Evolutionary conservation across 148 eudicot genomes (phyloP).

Genomic region (Camellia granthamiana): DNA sequence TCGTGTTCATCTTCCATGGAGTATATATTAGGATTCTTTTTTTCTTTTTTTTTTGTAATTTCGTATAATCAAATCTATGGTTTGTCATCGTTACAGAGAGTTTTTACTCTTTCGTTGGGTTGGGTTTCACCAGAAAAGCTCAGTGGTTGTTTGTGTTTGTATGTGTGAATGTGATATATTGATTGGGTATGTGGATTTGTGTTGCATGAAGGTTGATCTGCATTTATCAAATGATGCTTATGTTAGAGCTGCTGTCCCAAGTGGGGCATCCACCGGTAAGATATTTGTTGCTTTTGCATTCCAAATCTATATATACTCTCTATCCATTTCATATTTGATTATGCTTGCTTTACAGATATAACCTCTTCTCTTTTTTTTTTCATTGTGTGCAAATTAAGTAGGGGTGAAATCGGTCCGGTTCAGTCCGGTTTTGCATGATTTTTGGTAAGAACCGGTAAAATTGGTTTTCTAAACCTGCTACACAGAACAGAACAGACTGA

Average conservation of each 20-base stretch:
- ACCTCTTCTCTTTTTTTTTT: neutral
- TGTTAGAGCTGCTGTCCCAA: conserved; percentile 92
- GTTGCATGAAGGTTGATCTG: conserved; percentile 61
- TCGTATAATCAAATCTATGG: neutral
- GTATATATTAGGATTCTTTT: too few relatives aligned
- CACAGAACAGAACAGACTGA: too few relatives aligned
- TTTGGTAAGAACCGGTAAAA: too few relatives aligned
- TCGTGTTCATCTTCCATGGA: neutral
- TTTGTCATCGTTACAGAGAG: neutral
- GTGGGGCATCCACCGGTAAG: conserved; percentile 98
- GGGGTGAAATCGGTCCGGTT: too few relatives aligned
- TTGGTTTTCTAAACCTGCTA: too few relatives aligned
- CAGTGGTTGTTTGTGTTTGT: neutral
- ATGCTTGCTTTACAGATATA: neutral
- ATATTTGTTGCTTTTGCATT: neutral
- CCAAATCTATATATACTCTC: too few relatives aligned
- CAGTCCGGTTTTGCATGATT: too few relatives aligned
- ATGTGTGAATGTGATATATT: neutral
- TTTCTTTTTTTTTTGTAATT: too few relatives aligned
- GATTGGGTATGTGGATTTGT: neutral
- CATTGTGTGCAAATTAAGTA: too few relatives aligned
- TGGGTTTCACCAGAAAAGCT: neutral
- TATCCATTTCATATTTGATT: neutral
- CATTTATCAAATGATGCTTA: conserved; percentile 47
- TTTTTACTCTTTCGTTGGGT: too few relatives aligned